Percentiles rank a stretch among this genome's conserved stretches.
These are phyloP conservation scores for Sesbania bispinosa DNA, from an alignment of 306 rosid species.

Conservation along the genomic window DNA sequence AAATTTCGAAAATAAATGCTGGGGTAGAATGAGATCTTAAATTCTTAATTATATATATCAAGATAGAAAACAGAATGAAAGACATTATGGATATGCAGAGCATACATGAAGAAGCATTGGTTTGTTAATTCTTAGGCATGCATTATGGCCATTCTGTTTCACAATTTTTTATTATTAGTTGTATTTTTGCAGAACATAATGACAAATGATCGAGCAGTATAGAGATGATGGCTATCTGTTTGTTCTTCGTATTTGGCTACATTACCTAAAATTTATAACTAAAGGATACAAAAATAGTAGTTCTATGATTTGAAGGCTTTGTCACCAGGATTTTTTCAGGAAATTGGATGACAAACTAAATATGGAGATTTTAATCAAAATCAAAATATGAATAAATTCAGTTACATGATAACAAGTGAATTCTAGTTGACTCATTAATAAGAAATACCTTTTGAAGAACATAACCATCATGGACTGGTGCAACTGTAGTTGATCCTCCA, in stretches of 20 bases:
- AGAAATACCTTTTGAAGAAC: slow-evolving; percentile 87
- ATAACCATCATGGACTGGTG: slow-evolving; percentile 97
- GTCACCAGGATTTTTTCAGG: not conserved
- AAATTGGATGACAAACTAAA: slow-evolving; percentile 21
- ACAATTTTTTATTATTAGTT: not conserved
- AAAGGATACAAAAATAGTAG: not conserved
- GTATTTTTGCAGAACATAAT: not conserved
- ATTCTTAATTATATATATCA: not conserved
- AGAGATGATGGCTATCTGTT: not conserved
- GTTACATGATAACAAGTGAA: not conserved
- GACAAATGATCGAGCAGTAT: not conserved
- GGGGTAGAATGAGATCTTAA: not conserved
- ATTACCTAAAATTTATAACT: not conserved
- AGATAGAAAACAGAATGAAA: not conserved
- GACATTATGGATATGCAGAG: not conserved
- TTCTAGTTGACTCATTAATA: not conserved
- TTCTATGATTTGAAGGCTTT: not conserved
- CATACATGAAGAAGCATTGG: slow-evolving; percentile 1
- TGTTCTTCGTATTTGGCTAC: not conserved
- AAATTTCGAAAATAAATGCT: not conserved
- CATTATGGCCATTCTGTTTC: not conserved
- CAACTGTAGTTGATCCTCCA: slow-evolving; percentile 97
- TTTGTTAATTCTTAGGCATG: not conserved
- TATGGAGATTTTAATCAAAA: not conserved
- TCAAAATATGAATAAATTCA: slow-evolving; percentile 4